Base-by-base conservation (phyloP, 2,329 filamentous ascomycete species). In the Colletotrichum sp. region DNA sequence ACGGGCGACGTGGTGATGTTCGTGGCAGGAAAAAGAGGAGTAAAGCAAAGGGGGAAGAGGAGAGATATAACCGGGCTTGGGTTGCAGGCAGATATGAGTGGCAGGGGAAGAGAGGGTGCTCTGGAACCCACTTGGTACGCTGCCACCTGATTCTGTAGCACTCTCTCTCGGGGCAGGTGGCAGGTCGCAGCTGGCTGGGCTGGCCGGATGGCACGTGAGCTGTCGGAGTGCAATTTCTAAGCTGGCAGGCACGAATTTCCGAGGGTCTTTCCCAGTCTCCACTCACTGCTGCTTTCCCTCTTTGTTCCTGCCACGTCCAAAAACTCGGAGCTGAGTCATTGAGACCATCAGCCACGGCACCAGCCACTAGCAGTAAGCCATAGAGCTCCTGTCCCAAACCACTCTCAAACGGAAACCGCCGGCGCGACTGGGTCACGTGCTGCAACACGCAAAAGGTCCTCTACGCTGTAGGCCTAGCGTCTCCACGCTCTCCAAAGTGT, bases 61-160 rank as follows among this genome's bases (percentile, higher is more conserved):
- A n/a, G 58, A 64, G 24, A 76, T 73, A 76, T 76, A 76, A 18
- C 64, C 64, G 64, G 73, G n/a, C 43, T 36, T 52, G 70, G 64
- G 58, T 13, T 67, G 70, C 58, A 76, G 73, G 73, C 64, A 68
- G 70, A 32, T n/a, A 66, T 43, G 65, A 13, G 10, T 21, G 43
- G 43, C n/a, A 52, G 65, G 56, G 66, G 64, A 73, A 55, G 72
- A 52, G n/a, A 52, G 43, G 43, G 43, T 52, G 43, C 32, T 21
- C 16, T 65, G 70, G 73, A 73, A 73, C 70, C 73, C 73, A 76
- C 73, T 62, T 24, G 32, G 56, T 64, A 26, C 43, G 61, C 73
- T 68, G 70, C 64, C 62, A 69, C 73, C 55, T 68, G 70, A 73
- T 75, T 73, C 70, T 68, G 72, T 71, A 73, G 73, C 70, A 73